A percentile compares a stretch with the other conserved stretches of the same genome.
Evolutionary conservation across 352 stramenopile species (phyloP).

Genomic region (Phytophthora multivora): DNA sequence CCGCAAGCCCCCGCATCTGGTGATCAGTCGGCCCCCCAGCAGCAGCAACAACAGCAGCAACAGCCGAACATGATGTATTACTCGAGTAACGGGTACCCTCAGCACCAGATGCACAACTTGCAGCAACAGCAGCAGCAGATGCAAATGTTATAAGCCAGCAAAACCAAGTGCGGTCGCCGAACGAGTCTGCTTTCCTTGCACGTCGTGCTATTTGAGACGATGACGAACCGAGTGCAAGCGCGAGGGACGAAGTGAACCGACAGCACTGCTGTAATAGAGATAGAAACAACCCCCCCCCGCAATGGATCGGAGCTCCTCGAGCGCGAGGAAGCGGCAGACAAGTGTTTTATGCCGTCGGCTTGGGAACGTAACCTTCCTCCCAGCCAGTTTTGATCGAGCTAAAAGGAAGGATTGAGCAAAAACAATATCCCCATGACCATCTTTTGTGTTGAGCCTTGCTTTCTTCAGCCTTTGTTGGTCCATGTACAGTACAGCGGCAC

Average conservation of each 20-base stretch:
- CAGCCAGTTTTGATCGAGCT: slow-evolving; percentile 37
- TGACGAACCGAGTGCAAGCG: slow-evolving; percentile 31
- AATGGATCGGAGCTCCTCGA: slow-evolving; percentile 29
- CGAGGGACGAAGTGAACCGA: slow-evolving; percentile 8
- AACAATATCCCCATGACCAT: slow-evolving; percentile 24
- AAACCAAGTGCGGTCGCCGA: slow-evolving; percentile 18
- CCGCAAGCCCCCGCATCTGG: slow-evolving; percentile 25
- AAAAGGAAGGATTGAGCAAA: slow-evolving; percentile 27
- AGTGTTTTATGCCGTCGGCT: slow-evolving; percentile 31
- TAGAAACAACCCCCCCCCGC: slow-evolving; percentile 30
- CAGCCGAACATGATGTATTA: slow-evolving; percentile 78
- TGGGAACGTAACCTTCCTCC: slow-evolving; percentile 25
- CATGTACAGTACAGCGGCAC: slow-evolving; percentile 25
- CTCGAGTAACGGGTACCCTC: slow-evolving; percentile 56
- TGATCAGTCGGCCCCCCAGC: slow-evolving; percentile 33
- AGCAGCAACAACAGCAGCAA: slow-evolving; percentile 31
- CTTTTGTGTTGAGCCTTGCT: slow-evolving; percentile 14
- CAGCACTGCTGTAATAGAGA: slow-evolving; percentile 41
- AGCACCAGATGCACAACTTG: slow-evolving; percentile 80
- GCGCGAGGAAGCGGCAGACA: slow-evolving; percentile 19
- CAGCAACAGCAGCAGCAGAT: slow-evolving; percentile 53
- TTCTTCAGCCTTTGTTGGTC: neutral
- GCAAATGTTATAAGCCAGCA: slow-evolving; percentile 69
- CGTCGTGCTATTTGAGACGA: slow-evolving; percentile 29
- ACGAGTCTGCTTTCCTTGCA: slow-evolving; percentile 27